Evolutionary conservation across 2,329 filamentous ascomycete species (phyloP), one percentile per base, ranked within the genome.

Genomic region (Xylariaceae sp.): DNA sequence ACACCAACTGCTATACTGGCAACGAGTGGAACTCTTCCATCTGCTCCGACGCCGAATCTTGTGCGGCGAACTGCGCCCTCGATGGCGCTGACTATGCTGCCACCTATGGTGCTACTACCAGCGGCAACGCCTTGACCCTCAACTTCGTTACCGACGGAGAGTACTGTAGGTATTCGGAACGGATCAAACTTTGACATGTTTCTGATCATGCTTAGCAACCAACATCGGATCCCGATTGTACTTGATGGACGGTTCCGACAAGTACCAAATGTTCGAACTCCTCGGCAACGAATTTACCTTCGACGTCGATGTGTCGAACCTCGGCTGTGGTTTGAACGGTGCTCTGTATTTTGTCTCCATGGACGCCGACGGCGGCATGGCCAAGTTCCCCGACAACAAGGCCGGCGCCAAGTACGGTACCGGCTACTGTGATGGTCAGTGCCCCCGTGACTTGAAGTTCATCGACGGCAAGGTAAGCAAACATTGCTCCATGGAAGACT

Each of bases 261-360:
- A 74, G 47, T 85, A 85, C 63, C 66, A 82, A 66, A 72, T 76
- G 58, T 78, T 84, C 68, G 72, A 78, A 49, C 69, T 83, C 46
- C 71, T 77, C 45, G 78, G 78, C 66, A 71, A 78, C 59, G 81
- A 85, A 62, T 78, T 85, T 64, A 80, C 78, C 30, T 83, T 85
- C 52, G 80, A 83, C 46, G 80, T 84, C 15, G 81, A 85, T 60
- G 74, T 82, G 42, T 82, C 80, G 42, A 75, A 76, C 54, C 71
- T 84, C n/a, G 58, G 57, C 42, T 85, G 82, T 58, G 82, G 82
- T 49, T 66, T 85, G 51, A 85, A 86, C 66, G 82, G 81, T 49
- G 81, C 81, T 38, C 65, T 85, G 35, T 84, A 85, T 64, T 71
- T 77, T 45, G 69, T 73, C 42, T 66, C 71, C 62, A 82, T 82